Conservation (phyloP, 1,284 basidiomycete genomes). For the Ceratobasidium sp. region DNA sequence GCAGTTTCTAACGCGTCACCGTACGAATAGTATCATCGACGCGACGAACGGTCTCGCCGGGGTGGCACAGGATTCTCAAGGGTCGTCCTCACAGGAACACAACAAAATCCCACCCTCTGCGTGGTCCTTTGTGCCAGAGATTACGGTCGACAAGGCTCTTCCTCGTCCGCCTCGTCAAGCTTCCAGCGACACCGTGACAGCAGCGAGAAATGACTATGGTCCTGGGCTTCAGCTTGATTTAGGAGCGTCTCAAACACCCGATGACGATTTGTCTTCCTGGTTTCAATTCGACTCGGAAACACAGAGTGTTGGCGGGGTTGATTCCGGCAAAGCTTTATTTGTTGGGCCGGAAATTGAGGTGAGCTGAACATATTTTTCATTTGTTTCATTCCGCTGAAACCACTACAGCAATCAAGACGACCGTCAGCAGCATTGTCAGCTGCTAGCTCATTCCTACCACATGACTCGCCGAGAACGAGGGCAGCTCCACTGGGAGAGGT, state of each 20-base stretch:
- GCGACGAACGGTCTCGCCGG: not conserved
- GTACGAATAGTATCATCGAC: not conserved
- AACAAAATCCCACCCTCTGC: not conserved
- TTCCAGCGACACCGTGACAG: not conserved
- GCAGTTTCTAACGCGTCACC: not conserved
- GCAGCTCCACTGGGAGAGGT: not conserved
- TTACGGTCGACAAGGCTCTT: not conserved
- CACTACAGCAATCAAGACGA: not conserved
- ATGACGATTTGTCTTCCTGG: not conserved
- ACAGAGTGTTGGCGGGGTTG: not conserved
- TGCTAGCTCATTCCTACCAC: not conserved
- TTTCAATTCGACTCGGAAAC: not conserved
- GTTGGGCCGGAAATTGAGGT: not conserved
- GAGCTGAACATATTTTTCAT: not conserved
- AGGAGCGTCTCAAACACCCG: not conserved
- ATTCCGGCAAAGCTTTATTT: too few species aligned
- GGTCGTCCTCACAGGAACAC: not conserved
- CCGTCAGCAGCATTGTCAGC: not conserved
- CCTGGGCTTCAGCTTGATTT: not conserved
- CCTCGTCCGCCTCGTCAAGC: not conserved
- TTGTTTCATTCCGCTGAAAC: not conserved
- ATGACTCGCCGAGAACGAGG: not conserved
- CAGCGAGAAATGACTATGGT: not conserved
- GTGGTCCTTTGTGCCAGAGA: not conserved
- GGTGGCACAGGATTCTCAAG: not conserved